Conservation (phyloP, 202 grass and related monocot genomes). For the Musa balbisiana region DNA sequence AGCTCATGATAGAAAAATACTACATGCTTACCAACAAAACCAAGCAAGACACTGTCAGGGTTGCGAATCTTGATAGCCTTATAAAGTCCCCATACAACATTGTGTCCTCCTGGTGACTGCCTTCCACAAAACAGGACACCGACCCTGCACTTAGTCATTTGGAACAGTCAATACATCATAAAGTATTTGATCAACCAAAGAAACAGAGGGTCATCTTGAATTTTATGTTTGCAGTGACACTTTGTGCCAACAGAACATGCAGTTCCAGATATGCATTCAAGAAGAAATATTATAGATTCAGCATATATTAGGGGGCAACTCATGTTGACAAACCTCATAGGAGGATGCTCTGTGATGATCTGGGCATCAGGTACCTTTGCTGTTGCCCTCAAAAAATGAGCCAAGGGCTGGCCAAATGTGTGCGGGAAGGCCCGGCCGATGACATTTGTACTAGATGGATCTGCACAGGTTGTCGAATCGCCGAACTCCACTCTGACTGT, state of each 20-base stretch:
- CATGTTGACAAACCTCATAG: slow-evolving; percentile 45
- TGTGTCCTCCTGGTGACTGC: slow-evolving; percentile 94
- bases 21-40: slow-evolving; percentile 58
- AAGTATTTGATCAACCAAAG: background rate
- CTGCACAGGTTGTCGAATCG: slow-evolving; percentile 58
- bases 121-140: slow-evolving; percentile 92
- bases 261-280: background rate
- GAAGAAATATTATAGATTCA: background rate
- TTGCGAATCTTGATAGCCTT: slow-evolving; percentile 61
- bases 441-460: slow-evolving; percentile 44
- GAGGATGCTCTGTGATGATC: slow-evolving; percentile 34
- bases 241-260: background rate
- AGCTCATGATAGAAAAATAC: background rate
- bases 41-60: slow-evolving; percentile 46
- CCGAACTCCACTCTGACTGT: slow-evolving; percentile 63
- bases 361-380: slow-evolving; percentile 26
- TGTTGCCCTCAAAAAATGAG: slow-evolving; percentile 49
- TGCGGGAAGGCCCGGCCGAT: slow-evolving; percentile 57
- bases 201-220: background rate
- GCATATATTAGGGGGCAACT: too few relatives aligned
- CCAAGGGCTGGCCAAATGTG: slow-evolving; percentile 81
- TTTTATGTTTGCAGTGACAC: too few relatives aligned
- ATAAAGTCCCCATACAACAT: slow-evolving; percentile 87
- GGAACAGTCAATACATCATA: background rate
- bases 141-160: slow-evolving; percentile 35